Evolutionary conservation across 208 protist species (phyloP).

Genomic region (Balamuthia mandrillaris): DNA sequence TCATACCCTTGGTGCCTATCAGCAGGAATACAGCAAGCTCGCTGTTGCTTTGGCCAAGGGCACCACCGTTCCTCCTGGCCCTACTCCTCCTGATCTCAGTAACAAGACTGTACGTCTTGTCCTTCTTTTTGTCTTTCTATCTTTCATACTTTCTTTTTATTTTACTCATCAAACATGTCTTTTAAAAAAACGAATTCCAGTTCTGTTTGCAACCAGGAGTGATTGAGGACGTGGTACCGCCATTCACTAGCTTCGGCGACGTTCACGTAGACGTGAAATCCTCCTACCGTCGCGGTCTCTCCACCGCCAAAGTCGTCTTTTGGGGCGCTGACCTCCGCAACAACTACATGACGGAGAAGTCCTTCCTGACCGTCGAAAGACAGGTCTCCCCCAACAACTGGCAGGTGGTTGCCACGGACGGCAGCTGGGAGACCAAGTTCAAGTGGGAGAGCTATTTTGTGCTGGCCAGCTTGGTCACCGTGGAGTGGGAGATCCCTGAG

Average conservation of each 20-base stretch:
- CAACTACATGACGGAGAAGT: constrained; percentile 44
- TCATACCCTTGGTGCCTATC: constrained; percentile 52
- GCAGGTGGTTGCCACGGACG: constrained; percentile 41
- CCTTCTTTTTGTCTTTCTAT: constrained; percentile 32
- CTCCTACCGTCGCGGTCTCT: constrained; percentile 6
- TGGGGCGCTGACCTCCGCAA: constrained; percentile 61
- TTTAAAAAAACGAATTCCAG: neutral
- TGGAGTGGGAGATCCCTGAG: constrained; percentile 42
- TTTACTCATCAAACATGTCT: neutral
- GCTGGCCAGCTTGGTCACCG: constrained; percentile 40
- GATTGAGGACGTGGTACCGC: constrained; percentile 42
- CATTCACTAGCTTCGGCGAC: constrained; percentile 45
- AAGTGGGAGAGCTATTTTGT: constrained; percentile 40
- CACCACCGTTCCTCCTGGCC: neutral
- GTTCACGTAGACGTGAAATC: constrained; percentile 32
- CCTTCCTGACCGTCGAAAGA: constrained; percentile 52
- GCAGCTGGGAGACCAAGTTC: constrained; percentile 56
- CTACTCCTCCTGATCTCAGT: constrained; percentile 43
- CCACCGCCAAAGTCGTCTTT: constrained; percentile 46
- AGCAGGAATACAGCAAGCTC: constrained; percentile 51
- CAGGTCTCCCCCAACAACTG: constrained; percentile 4
- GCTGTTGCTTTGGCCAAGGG: constrained; percentile 29
- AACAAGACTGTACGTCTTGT: constrained; percentile 16
- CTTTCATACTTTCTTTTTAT: neutral
- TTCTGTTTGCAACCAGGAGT: neutral